These are phyloP conservation scores for Pholiota molesta DNA, from an alignment of 768 basidiomycete genomes.

Conservation along the genomic window DNA sequence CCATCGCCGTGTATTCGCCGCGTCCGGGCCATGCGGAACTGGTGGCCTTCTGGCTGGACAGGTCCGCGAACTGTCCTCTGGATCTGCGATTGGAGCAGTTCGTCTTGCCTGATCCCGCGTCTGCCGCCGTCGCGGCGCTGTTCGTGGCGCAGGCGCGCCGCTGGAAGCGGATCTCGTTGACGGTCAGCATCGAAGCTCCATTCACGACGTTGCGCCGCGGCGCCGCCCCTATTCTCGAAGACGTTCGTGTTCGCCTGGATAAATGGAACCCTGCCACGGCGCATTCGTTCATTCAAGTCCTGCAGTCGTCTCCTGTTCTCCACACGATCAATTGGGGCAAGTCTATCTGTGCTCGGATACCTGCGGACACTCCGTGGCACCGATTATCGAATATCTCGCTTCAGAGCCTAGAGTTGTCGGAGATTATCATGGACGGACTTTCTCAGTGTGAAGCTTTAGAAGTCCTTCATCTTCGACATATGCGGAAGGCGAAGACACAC, in stretches of 20 bases:
- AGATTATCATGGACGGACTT: conserved; percentile 1
- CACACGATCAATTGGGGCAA: conserved; percentile 17
- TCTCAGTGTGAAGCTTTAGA: conserved; percentile 6
- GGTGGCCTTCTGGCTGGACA: conserved; percentile 10
- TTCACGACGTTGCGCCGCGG: conserved; percentile 1
- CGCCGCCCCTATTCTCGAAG: conserved; percentile 10
- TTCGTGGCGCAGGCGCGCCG: conserved; percentile 11
- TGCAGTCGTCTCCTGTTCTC: conserved; percentile 13
- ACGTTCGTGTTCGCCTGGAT: conserved; percentile 12
- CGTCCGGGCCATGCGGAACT: conserved; percentile 5
- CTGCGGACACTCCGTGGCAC: conserved; percentile 9
- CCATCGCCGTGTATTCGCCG: conserved; percentile 14
- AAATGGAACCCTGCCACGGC: conserved; percentile 5
- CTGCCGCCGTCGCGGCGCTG: conserved; percentile 10
- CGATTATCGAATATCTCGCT: conserved; percentile 14
- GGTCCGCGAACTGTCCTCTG: conserved; percentile 12
- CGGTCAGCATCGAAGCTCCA: conserved; percentile 7
- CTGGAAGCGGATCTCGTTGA: conserved; percentile 13
- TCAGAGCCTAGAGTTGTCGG: conserved; percentile 9
- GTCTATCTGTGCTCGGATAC: conserved; percentile 2
- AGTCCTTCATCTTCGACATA: conserved; percentile 7
- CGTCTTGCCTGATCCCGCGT: conserved; percentile 13
- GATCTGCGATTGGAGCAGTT: conserved; percentile 16
- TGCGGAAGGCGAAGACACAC: neutral
- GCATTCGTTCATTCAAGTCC: conserved; percentile 4